These are phyloP conservation scores for Gamsiella multidivaricata DNA, from an alignment of 192 early-diverging fungal species.

Conservation along the genomic window DNA sequence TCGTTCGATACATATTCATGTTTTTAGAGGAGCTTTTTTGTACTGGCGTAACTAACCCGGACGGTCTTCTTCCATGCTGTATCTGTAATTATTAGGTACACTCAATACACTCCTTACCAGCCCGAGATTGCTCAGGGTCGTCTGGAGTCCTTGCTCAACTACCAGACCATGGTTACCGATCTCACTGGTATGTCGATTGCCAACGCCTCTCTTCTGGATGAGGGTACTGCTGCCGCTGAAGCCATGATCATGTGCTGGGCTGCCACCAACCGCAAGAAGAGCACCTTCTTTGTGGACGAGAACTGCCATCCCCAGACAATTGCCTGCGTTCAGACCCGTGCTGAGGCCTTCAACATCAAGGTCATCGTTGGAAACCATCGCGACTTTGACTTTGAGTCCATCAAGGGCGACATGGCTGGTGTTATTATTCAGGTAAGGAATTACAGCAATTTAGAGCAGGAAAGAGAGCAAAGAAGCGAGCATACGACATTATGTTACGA, in stretches of 20 bases:
- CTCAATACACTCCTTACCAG: slow-evolving; percentile 98
- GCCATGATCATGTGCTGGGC: slow-evolving; percentile 93
- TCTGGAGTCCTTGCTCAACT: slow-evolving; percentile 96
- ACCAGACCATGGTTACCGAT: slow-evolving; percentile 96
- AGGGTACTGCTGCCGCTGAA: slow-evolving; percentile 98
- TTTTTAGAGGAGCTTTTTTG: too few species aligned
- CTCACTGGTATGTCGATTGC: slow-evolving; percentile 96
- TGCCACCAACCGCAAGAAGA: slow-evolving; percentile 79
- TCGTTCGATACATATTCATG: too few species aligned
- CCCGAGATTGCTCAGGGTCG: slow-evolving; percentile 99
- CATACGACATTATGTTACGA: background rate
- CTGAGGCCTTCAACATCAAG: slow-evolving; percentile 95
- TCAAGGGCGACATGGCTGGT: slow-evolving; percentile 87
- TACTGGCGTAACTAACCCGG: background rate
- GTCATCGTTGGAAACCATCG: slow-evolving; percentile 87
- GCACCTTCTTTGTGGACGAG: slow-evolving; percentile 93
- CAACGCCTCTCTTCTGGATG: slow-evolving; percentile 98
- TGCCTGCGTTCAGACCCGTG: slow-evolving; percentile 89
- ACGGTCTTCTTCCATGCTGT: background rate
- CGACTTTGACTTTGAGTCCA: slow-evolving; percentile 78
- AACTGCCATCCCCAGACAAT: slow-evolving; percentile 97
- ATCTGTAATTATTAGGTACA: slow-evolving; percentile 29
- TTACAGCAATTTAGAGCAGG: background rate
- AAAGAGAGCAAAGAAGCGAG: background rate
- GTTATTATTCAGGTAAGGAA: slow-evolving; percentile 88